Evolutionary conservation across 2,329 filamentous ascomycete genomes (phyloP).

Genomic region (Curvularia lunata): DNA sequence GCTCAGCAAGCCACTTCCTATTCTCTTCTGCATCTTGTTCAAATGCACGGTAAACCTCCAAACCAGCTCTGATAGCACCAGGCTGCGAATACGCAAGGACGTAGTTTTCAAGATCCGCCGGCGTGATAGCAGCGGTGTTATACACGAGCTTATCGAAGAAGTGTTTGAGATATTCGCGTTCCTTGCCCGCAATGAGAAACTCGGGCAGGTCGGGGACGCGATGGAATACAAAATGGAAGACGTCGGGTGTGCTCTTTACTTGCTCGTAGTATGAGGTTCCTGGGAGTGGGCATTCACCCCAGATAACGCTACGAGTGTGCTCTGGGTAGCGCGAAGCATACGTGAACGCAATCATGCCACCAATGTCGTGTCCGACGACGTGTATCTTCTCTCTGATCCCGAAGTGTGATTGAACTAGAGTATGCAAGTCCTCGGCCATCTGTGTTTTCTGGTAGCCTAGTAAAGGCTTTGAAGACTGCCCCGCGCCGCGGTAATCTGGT

Average conservation of each 20-base stretch:
- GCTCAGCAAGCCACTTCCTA: neutral
- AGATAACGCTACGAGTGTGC: slow-evolving; percentile 42
- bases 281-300: slow-evolving; percentile 9
- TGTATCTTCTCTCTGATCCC: slow-evolving; percentile 50
- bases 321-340: slow-evolving; percentile 49
- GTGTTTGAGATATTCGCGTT: slow-evolving; percentile 17
- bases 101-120: slow-evolving; percentile 2
- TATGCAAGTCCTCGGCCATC: slow-evolving; percentile 52
- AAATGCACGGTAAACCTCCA: slow-evolving; percentile 8
- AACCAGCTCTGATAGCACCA: slow-evolving; percentile 4
- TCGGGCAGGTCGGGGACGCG: slow-evolving; percentile 21
- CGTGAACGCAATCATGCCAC: slow-evolving; percentile 56
- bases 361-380: slow-evolving; percentile 57
- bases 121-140: slow-evolving; percentile 15
- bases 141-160: slow-evolving; percentile 16
- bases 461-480: slow-evolving; percentile 46
- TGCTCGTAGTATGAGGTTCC: slow-evolving; percentile 6
- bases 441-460: slow-evolving; percentile 51
- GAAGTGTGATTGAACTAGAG: slow-evolving; percentile 37
- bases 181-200: slow-evolving; percentile 17
- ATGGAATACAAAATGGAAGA: slow-evolving; percentile 8
- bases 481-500: slow-evolving; percentile 53
- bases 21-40: slow-evolving; percentile 7
- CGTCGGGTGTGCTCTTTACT: neutral
- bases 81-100: neutral